Evolutionary conservation across 345 rosid genomes (phyloP).

Genomic region (Boechera divaricarpa): DNA sequence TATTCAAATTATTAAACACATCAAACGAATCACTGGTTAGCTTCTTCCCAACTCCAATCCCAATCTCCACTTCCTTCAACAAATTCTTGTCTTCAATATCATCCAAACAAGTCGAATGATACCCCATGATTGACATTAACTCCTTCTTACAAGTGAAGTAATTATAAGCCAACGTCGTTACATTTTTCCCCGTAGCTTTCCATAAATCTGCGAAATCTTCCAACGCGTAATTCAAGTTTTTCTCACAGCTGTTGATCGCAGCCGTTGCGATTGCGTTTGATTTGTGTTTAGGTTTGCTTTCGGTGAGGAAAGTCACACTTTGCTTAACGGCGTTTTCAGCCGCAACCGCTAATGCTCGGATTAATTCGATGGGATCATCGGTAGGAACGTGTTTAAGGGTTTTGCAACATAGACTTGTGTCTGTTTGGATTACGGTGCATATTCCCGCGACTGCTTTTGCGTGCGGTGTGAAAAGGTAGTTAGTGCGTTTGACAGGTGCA

Average conservation of each 20-base stretch:
- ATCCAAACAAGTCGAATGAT: slow-evolving; percentile 44
- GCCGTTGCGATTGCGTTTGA: slow-evolving; percentile 16
- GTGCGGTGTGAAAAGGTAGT: slow-evolving; percentile 48
- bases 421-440: slow-evolving; percentile 48
- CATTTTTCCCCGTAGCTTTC: slow-evolving; percentile 39
- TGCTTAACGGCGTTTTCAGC: slow-evolving; percentile 42
- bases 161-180: slow-evolving; percentile 37
- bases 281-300: slow-evolving; percentile 37
- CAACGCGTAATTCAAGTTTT: slow-evolving; percentile 40
- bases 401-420: slow-evolving; percentile 60
- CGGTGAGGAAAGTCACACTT: slow-evolving; percentile 43
- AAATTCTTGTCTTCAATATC: slow-evolving; percentile 42
- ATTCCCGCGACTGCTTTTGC: slow-evolving; percentile 53
- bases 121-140: slow-evolving; percentile 39
- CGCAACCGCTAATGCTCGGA: slow-evolving; percentile 47
- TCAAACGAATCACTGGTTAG: slow-evolving; percentile 30
- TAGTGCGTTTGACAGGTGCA: slow-evolving; percentile 18
- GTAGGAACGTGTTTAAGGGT: slow-evolving; percentile 49
- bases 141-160: slow-evolving; percentile 39
- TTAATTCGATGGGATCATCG: slow-evolving; percentile 56
- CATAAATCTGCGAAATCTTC: slow-evolving; percentile 36
- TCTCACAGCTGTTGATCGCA: slow-evolving; percentile 34
- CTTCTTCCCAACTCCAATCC: slow-evolving; percentile 43
- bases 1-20: slow-evolving; percentile 37
- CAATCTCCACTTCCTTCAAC: slow-evolving; percentile 36